Base-by-base conservation (phyloP, 805 yeast species). In the Ogataea siamensis region DNA sequence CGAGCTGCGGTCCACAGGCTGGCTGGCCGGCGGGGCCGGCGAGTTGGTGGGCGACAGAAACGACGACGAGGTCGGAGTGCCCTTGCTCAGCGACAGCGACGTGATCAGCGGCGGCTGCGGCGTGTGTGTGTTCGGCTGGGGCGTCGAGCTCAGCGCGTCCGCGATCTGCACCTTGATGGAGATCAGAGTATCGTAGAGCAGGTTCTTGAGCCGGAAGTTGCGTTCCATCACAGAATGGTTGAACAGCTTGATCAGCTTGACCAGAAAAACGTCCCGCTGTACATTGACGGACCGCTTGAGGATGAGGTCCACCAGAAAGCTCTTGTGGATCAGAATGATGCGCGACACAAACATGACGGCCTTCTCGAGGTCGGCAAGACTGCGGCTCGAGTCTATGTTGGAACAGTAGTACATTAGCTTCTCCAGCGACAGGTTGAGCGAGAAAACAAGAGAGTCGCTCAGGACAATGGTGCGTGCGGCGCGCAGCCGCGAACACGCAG, bases 251-350 rank as follows among this genome's bases (percentile, higher is more conserved):
- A 73, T 66, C 51, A 79, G 57, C 42, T 70, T 71, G 44, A 67
- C 64, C 42, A 78, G 53, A 37, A 80, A 74, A 7, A 51, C 62
- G 39, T 74, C 74, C 28, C 71, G 62, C 35, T 70, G 63, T 18
- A 59, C 54, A 57, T 54, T 68, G 43, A 51, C 47, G 40, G 70
- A 50, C 54, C 72, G 57, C 33, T 67, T 69, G 34, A 64, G 42
- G 1, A 77, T 63, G n/a, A 72, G 54, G 5, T 67, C 63, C 12
- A 73, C 73, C 25, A 80, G 57, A 13, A 73, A 67, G 3, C 61
- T 55, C 50, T 75, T 76, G 54, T 80, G 85, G 32, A 80, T 73
- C 32, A 78, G 67, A n/a, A 80, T 59, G 11, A 80, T 73, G 40
- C 78, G 65, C 41, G 79, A 62, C 42, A 75, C 67, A 18, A 77